Evolutionary conservation across 2,329 filamentous ascomycete genomes (phyloP).

Genomic region (Pseudopithomyces chartarum): DNA sequence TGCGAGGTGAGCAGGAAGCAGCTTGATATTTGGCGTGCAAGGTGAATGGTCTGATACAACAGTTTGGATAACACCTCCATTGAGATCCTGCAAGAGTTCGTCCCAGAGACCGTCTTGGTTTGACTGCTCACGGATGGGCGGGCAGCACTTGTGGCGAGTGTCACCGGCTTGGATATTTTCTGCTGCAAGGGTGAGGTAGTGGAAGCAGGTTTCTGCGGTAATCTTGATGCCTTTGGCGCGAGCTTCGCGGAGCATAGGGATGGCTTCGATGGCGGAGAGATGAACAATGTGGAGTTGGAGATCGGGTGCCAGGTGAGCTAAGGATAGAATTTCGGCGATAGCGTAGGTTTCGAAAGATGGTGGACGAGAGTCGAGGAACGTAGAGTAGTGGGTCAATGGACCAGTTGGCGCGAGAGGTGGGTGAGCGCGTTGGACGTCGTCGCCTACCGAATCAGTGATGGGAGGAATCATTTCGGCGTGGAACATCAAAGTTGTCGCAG

Average conservation of each 20-base stretch:
- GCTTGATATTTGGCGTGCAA: conserved; percentile 92
- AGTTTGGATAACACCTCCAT: conserved; percentile 82
- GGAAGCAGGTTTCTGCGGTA: conserved; percentile 94
- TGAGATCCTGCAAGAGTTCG: conserved; percentile 63
- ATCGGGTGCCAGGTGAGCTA: conserved; percentile 78
- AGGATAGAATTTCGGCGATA: conserved; percentile 80
- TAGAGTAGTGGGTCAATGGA: conserved; percentile 77
- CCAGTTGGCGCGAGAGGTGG: conserved; percentile 74
- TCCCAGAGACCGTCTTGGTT: conserved; percentile 90
- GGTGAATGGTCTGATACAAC: conserved; percentile 96
- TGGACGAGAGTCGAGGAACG: conserved; percentile 89
- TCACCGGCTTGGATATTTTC: conserved; percentile 84
- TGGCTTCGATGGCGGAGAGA: conserved; percentile 84
- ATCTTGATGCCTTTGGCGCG: conserved; percentile 77
- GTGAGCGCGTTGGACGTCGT: conserved; percentile 71
- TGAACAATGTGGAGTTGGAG: conserved; percentile 94
- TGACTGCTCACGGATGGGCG: conserved; percentile 78
- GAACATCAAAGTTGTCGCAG: conserved; percentile 94
- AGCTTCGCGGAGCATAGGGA: conserved; percentile 78
- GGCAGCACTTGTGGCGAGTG: conserved; percentile 93
- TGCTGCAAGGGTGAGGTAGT: conserved; percentile 84
- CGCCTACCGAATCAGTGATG: conserved; percentile 77
- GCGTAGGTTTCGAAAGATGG: conserved; percentile 90
- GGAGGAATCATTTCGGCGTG: conserved; percentile 98
- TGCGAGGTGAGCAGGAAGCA: conserved; percentile 75